These are phyloP conservation scores for Pochonia chlamydosporia DNA, from an alignment of 2,329 filamentous ascomycete species.

Conservation along the genomic window DNA sequence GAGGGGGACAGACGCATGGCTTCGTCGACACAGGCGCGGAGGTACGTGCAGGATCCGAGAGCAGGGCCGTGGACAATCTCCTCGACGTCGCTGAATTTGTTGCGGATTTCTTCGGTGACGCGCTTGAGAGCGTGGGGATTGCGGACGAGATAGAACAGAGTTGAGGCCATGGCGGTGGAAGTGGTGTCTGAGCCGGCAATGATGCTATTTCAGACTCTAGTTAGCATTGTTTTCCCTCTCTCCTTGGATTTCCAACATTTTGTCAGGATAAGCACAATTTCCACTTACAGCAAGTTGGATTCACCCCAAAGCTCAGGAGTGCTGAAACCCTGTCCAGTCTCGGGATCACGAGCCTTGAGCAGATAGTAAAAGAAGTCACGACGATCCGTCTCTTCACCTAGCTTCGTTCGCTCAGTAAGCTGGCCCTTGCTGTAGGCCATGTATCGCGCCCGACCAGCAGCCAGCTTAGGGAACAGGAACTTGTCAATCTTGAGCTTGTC, in stretches of 20 bases:
- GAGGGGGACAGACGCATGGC: constrained; percentile 59
- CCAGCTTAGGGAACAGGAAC: constrained; percentile 61
- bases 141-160: constrained; percentile 57
- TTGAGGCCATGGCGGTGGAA: constrained; percentile 60
- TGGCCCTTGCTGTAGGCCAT: constrained; percentile 66
- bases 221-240: neutral
- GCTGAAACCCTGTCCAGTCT: constrained; percentile 61
- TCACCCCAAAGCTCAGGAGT: constrained; percentile 65
- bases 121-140: constrained; percentile 40
- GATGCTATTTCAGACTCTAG: constrained; percentile 36
- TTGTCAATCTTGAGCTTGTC: constrained; percentile 62
- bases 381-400: constrained; percentile 60
- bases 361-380: constrained; percentile 74
- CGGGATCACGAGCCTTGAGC: constrained; percentile 64
- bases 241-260: too few species aligned
- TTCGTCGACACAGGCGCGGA: constrained; percentile 60
- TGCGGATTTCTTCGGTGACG: constrained; percentile 46
- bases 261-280: too few species aligned
- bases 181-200: constrained; percentile 69
- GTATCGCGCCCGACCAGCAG: constrained; percentile 61
- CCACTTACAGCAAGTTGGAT: constrained; percentile 56
- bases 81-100: constrained; percentile 43
- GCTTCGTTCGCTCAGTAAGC: constrained; percentile 58
- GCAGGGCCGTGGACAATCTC: constrained; percentile 47
- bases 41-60: constrained; percentile 49